These are phyloP conservation scores for Hymenoscyphus infarciens DNA, from an alignment of 2,329 filamentous ascomycete species.

Conservation along the genomic window DNA sequence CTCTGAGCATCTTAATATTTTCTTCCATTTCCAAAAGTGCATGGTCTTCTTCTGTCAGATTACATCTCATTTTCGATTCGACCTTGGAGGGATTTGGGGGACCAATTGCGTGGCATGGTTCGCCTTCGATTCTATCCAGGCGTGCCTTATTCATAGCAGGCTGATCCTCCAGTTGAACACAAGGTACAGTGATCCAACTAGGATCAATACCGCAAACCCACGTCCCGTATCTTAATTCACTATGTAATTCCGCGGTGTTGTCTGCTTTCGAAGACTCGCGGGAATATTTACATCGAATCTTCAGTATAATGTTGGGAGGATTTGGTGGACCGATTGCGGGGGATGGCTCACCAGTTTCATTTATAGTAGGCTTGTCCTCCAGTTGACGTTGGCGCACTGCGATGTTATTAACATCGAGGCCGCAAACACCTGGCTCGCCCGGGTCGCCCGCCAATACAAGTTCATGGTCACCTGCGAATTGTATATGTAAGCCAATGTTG, in stretches of 20 bases:
- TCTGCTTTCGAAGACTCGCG: not conserved
- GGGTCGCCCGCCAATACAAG: not conserved
- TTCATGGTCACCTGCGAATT: not conserved
- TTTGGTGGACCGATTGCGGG: too few species aligned
- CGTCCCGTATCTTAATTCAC: not conserved
- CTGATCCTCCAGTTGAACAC: not conserved
- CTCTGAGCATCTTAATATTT: not conserved
- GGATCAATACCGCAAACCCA: not conserved
- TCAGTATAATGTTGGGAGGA: not conserved
- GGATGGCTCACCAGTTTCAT: too few species aligned
- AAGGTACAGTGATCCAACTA: not conserved
- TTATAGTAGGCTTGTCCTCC: too few species aligned
- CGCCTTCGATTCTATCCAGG: not conserved
- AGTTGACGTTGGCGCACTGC: too few species aligned
- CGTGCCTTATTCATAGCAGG: not conserved
- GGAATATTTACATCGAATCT: not conserved
- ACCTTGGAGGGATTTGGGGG: not conserved
- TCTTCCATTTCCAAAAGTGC: not conserved
- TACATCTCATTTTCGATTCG: not conserved
- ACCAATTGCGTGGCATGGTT: not conserved
- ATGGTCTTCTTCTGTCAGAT: not conserved
- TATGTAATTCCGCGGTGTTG: too few species aligned
- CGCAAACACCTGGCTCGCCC: too few species aligned
- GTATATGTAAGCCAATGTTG: not conserved
- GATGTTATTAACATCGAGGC: too few species aligned